Evolutionary conservation across 768 basidiomycete species (phyloP), one percentile per base, ranked within the genome.

Genomic region (Tulasnella sp.): DNA sequence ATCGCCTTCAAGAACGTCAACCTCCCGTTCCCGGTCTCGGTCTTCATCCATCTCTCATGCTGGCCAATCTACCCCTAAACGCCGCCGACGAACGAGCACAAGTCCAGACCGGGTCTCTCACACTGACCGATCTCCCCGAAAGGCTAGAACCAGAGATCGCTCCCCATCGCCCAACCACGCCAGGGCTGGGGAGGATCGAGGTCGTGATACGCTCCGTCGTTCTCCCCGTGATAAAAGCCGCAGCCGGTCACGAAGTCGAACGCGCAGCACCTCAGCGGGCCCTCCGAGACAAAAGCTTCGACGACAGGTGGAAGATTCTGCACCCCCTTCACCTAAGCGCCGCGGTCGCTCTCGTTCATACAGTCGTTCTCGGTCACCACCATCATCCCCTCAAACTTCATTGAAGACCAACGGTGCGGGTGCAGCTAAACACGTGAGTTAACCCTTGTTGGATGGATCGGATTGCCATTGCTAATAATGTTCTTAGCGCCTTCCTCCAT

Each of bases 61-160:
- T 11, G 44, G 76, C 24, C 80, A 37, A 24, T 82, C 85, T 80
- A 84, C 85, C 8, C 83, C 58, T 74, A 83, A 82, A 83, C 82
- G 77, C 3, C 77, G 77, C 6, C 50, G 77, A 37, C 31, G 60
- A 44, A 58, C 37, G 12, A 78, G 77, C 64, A 42, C 58, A 1
- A 78, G 77, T 64, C 77, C 77, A 16, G 77, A 78, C 37, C 74
- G 74, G 31, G 16, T 34, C 24, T 58, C 46, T 44, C 76, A 76
- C 31, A 76, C 46, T 40, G 77, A 78, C 7, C 50, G 77, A 3
- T 58, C 50, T 7, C 60, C 77, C 40, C 60, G 40, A 64, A 58
- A 64, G 9, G 12, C 41, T 14, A 64, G 31, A 42, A 72, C 37
- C 28, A 31, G 77, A 72, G 77, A 64, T 11, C 54, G 34, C 2